phyloP scores from a whole-genome alignment of 176 grass and related monocot species.

The bread wheat (Triticum aestivum) region DNA sequence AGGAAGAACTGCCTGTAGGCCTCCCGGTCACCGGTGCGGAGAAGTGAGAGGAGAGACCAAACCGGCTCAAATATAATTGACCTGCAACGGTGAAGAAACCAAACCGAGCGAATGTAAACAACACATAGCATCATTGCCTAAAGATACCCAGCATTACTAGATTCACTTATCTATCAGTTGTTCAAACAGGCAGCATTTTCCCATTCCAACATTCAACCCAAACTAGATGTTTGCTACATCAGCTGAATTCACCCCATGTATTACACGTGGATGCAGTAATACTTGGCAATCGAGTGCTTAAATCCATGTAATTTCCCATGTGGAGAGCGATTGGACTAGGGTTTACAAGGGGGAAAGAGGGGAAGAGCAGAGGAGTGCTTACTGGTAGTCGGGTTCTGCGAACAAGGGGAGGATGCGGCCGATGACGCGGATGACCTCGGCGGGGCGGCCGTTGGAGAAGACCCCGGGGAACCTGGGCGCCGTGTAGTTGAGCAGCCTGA shows the following conservation, averaged over 20 bases:
- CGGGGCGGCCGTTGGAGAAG: constrained; percentile 74
- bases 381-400: constrained; percentile 71
- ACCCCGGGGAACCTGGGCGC: constrained; percentile 79
- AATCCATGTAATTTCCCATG: neutral
- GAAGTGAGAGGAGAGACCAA: constrained; percentile 80
- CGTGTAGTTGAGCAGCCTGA: constrained; percentile 70
- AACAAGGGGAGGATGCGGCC: constrained; percentile 80
- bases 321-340: constrained; percentile 18
- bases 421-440: constrained; percentile 72
- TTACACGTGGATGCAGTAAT: neutral
- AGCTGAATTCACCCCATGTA: neutral
- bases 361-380: neutral
- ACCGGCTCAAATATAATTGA: constrained; percentile 65
- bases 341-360: neutral
- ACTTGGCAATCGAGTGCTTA: neutral
- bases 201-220: neutral
- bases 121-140: neutral
- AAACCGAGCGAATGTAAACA: neutral
- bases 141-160: neutral
- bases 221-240: neutral
- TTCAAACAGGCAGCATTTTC: neutral
- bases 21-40: constrained; percentile 79
- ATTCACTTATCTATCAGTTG: neutral
- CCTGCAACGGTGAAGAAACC: constrained; percentile 36
- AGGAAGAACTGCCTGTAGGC: constrained; percentile 87